Percentiles rank a stretch among this genome's conserved stretches.
phyloP scores from a whole-genome alignment of 2,329 filamentous ascomycete species.

The Zarea fungicola region DNA sequence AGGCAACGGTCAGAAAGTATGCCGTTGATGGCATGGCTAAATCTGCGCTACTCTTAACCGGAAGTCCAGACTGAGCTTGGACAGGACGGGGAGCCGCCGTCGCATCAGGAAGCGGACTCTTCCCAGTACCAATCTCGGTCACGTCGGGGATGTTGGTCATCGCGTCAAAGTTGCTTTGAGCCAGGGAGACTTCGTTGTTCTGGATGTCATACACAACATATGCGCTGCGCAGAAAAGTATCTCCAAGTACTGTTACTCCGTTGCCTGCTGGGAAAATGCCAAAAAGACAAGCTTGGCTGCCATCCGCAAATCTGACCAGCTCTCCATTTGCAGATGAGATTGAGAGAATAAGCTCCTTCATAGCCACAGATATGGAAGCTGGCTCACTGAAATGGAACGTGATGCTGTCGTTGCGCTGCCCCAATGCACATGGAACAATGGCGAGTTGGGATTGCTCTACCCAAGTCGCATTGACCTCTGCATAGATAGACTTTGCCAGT shows the following conservation, averaged over 20 bases:
- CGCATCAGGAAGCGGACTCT: constrained; percentile 48
- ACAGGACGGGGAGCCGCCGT: constrained; percentile 44
- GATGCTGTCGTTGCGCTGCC: constrained; percentile 34
- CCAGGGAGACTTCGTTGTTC: constrained; percentile 66
- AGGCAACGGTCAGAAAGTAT: background rate
- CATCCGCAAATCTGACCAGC: constrained; percentile 48
- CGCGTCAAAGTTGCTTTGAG: constrained; percentile 59
- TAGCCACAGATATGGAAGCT: constrained; percentile 45
- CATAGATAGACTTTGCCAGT: constrained; percentile 50
- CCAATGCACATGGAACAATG: constrained; percentile 56
- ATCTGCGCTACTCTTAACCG: background rate
- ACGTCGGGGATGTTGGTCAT: constrained; percentile 38
- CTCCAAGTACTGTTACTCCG: constrained; percentile 60
- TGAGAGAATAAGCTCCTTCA: constrained; percentile 56
- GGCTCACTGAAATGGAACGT: constrained; percentile 50
- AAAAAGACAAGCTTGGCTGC: constrained; percentile 57
- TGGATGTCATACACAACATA: constrained; percentile 72
- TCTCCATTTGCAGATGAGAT: constrained; percentile 41
- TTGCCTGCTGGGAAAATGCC: constrained; percentile 56
- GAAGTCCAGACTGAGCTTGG: constrained; percentile 41
- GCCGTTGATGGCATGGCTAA: background rate
- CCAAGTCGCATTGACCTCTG: constrained; percentile 54
- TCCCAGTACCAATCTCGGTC: constrained; percentile 49
- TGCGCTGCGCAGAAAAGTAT: constrained; percentile 69
- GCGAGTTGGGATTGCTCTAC: constrained; percentile 47